A percentile compares a stretch with the other conserved stretches of the same genome.
phyloP scores from a whole-genome alignment of 441 rosid species.

The Corymbia citriodora region DNA sequence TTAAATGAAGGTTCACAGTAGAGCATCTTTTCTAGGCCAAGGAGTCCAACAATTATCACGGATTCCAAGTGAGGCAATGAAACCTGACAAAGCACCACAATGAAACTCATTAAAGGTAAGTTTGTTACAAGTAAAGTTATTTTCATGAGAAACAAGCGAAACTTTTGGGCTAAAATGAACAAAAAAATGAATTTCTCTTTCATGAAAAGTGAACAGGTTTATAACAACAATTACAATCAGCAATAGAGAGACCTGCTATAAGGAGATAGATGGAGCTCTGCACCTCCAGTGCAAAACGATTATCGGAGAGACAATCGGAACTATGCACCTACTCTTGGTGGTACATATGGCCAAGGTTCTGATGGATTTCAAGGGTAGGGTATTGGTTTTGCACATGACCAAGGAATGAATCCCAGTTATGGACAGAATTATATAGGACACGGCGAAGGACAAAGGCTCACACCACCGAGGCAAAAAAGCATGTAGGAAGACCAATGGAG shows the following conservation, averaged over 20 bases:
- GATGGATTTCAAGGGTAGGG: constrained; percentile 3
- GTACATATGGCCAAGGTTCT: constrained; percentile 19
- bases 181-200: no score
- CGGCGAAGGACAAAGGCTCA: constrained; percentile 21
- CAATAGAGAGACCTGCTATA: constrained; percentile 19
- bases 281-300: constrained; percentile 16
- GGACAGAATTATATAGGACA: constrained; percentile 32
- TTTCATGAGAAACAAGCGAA: no score
- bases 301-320: constrained; percentile 29
- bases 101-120: no score
- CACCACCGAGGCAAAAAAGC: background rate
- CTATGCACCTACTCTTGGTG: constrained; percentile 20
- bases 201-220: constrained; percentile 4
- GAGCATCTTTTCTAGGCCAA: no score
- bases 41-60: no score
- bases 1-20: no score
- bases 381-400: background rate
- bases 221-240: constrained; percentile 21
- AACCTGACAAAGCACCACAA: no score
- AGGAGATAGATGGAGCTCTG: constrained; percentile 11
- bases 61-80: no score
- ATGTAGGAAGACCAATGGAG: constrained; percentile 28
- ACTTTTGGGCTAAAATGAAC: no score
- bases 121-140: no score
- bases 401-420: constrained; percentile 2